Evolutionary conservation across 1,139 yeast genomes (phyloP), one percentile per base, ranked within the genome.

Genomic region (Groenewaldozyma auringiensis): DNA sequence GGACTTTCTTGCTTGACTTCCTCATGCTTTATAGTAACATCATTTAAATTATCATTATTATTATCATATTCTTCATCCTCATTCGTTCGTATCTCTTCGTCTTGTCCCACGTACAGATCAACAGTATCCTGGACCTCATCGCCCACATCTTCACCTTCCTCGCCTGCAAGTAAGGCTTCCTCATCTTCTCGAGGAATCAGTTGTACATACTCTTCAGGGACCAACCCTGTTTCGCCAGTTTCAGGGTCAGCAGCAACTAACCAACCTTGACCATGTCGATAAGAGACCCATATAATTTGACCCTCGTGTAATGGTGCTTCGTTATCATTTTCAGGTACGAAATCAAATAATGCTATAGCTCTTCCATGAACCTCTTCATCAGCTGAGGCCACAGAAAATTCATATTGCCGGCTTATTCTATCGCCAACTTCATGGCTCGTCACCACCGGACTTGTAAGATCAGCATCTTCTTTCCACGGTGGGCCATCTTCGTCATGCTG

Each of bases 251-350:
- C 86, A 0, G 97, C 97, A 42, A 92, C 97, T 3, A 94, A 72
- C 99, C 98, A 92, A 4, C 99, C 99, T 62, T 92, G 96, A 18
- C 97, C 97, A 62, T 92, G 96, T 51, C 95, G 76, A 63, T 89
- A 89, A 49, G 83, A 79, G 29, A 92, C 83, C 78, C 92, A 83
- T 2, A 94, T 78, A 17, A 78, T 65, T 64, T 92, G 97, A 35
- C 96, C 95, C 57, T 84, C 95, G 6, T 64, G 65, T 37, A 92
- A 68, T 13, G 76, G 79, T 44, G 89, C 79, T 59, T 92, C 99
- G 62, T 92, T 92, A 56, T 87, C 96, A 63, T 92, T 92, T 61
- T 92, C 97, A 0, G 98, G 96, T 29, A 69, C 72, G 61, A 92
- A 92, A 57, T 89, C 94, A 64, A 88, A 92, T 45, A 94, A 64